Percentiles rank a stretch among this genome's conserved stretches.
Conservation (phyloP, 495 filamentous ascomycete genomes). For the Trichoderma virens region DNA sequence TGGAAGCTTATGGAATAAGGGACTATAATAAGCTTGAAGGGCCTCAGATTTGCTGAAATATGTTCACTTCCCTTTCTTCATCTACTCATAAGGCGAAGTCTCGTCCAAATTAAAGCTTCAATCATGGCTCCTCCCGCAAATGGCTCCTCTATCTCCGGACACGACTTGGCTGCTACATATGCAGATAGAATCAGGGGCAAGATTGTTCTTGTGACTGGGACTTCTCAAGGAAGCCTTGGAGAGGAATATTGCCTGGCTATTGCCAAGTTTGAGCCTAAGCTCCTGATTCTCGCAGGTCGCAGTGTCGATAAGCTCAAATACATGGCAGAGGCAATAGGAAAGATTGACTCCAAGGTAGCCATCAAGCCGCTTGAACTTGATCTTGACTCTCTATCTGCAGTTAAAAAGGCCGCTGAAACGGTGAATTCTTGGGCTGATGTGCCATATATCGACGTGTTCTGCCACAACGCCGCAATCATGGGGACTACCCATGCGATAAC, state of each 20-base stretch:
- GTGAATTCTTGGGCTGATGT: conserved; percentile 19
- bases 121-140: not conserved
- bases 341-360: not conserved
- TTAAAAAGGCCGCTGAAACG: conserved; percentile 9
- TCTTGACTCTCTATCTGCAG: not conserved
- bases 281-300: conserved; percentile 11
- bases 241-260: conserved; percentile 24
- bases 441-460: conserved; percentile 24
- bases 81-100: no score
- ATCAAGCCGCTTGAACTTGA: not conserved
- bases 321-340: not conserved
- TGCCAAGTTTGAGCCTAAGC: conserved; percentile 17
- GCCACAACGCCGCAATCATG: conserved; percentile 31
- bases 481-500: conserved; percentile 25
- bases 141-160: not conserved
- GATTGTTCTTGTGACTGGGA: conserved; percentile 32
- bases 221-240: conserved; percentile 27
- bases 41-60: no score
- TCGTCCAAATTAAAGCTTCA: no score
- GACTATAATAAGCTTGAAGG: no score
- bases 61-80: no score
- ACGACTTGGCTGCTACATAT: not conserved
- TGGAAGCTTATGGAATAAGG: no score
- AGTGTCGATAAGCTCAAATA: not conserved
- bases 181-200: conserved; percentile 15